Base-by-base conservation (phyloP, 768 basidiomycete genomes). In the Xerocomus potaroensis region DNA sequence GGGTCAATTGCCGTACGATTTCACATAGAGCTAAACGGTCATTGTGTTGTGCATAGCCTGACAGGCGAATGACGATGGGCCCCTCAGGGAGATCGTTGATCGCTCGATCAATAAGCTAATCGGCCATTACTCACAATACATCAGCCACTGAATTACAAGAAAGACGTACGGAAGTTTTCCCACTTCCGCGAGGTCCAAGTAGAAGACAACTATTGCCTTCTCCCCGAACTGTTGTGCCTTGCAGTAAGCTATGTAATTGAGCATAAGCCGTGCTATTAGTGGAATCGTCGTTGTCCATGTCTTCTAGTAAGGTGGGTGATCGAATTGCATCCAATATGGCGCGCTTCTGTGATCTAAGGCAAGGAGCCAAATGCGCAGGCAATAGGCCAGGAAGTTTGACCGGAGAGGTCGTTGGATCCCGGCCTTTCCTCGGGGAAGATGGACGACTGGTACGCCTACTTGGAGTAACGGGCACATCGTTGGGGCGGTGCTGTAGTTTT, bases 141-240 rank as follows among this genome's bases (percentile, higher is more conserved):
- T 38, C 21, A 42, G 23, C 7, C 14, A 3, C 32, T 45, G 14
- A 19, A 34, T 14, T 40, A 38, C 27, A 24, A 23, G 37, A 33
- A 48, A 41, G 39, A 48, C 47, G 57, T 63, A 91, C 90, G 49
- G 73, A 72, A 1, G 87, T 84, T 69, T 97, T 96, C 16, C 93
- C 94, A 51, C 84, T 87, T 14, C 91, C 90, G 49, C 83, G 74
- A 2, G 91, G 84, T 16, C 94, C 94, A 35, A 92, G 72, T 3
- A 97, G 61, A 45, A 96, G 73, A 59, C 93, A 96, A 48, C 92
- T 95, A 52, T 97, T 97, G 3, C 94, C 93, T 71, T 97, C 94
- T 9, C 85, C 87, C 23, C 92, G 78, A 18, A 69, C 69, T 5
- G 87, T 74, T 1, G 90, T 91, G 10, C 92, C 93, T 18, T 67